These are phyloP conservation scores for Fragilariopsis cylindrus DNA, from an alignment of 108 stramenopile species.

Conservation along the genomic window DNA sequence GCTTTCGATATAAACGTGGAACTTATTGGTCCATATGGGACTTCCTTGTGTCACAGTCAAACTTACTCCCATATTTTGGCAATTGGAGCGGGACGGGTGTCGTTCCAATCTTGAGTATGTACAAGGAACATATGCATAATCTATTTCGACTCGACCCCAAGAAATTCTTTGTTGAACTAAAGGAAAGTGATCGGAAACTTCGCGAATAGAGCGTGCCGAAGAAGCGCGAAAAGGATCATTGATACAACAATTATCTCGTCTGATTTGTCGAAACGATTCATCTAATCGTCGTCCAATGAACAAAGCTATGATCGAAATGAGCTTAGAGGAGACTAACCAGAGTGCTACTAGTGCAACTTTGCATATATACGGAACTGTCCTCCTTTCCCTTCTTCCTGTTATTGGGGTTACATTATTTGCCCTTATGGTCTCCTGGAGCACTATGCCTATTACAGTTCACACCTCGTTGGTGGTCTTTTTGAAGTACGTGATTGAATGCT, in stretches of 20 bases:
- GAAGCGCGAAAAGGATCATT: conserved; percentile 26
- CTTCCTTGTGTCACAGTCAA: conserved; percentile 30
- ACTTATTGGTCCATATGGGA: conserved; percentile 53
- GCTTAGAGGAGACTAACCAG: not conserved
- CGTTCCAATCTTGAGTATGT: conserved; percentile 43
- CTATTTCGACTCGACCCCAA: conserved; percentile 29
- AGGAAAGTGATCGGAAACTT: conserved; percentile 15
- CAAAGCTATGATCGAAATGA: not conserved
- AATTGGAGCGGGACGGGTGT: conserved; percentile 51
- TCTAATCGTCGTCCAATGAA: not conserved
- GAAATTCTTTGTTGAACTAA: conserved; percentile 20
- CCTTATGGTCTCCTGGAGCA: conserved; percentile 42
- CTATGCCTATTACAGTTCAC: conserved; percentile 21
- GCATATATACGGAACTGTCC: conserved; percentile 31
- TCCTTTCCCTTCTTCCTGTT: conserved; percentile 32
- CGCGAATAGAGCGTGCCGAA: conserved; percentile 17
- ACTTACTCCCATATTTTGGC: conserved; percentile 36
- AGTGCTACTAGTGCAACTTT: conserved; percentile 19
- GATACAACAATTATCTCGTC: not conserved
- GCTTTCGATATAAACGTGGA: conserved; percentile 19
- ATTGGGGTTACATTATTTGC: conserved; percentile 32
- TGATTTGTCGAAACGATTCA: not conserved
- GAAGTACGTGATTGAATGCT: conserved; percentile 8
- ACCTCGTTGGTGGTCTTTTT: conserved; percentile 23
- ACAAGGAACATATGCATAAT: conserved; percentile 39